A percentile compares a stretch with the other conserved stretches of the same genome.
Conservation (phyloP, 2,329 filamentous ascomycete species). For the Arthrobotrys megalospora region DNA sequence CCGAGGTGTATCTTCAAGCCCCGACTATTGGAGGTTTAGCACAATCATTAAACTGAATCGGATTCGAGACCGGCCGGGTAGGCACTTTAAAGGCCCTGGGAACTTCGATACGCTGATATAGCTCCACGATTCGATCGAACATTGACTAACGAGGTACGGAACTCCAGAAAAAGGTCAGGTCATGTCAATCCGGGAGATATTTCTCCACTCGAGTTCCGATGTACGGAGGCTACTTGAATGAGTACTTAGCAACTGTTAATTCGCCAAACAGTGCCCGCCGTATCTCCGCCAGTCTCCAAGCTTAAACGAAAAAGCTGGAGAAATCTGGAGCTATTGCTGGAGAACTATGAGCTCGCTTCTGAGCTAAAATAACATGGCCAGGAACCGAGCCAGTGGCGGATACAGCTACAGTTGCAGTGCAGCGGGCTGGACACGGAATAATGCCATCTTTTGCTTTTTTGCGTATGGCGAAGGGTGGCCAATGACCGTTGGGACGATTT, state of each 20-base stretch:
- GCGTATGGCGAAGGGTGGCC: slow-evolving; percentile 27
- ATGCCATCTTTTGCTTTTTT: slow-evolving; percentile 53
- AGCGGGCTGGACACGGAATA: slow-evolving; percentile 50
- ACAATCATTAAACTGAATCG: slow-evolving; percentile 24
- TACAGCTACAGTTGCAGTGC: slow-evolving; percentile 40
- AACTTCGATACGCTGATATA: slow-evolving; percentile 50
- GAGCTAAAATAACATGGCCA: slow-evolving; percentile 21
- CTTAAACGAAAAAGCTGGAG: slow-evolving; percentile 42
- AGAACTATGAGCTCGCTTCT: slow-evolving; percentile 46
- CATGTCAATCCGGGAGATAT: slow-evolving; percentile 21
- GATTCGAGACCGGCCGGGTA: slow-evolving; percentile 24
- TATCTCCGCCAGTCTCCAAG: slow-evolving; percentile 18
- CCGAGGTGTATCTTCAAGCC: slow-evolving; percentile 21
- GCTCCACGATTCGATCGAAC: slow-evolving; percentile 38
- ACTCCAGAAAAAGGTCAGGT: slow-evolving; percentile 5
- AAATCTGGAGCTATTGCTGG: slow-evolving; percentile 38
- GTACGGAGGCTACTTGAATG: slow-evolving; percentile 38
- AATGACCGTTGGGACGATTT: slow-evolving; percentile 40
- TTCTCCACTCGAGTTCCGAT: slow-evolving; percentile 55
- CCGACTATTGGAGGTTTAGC: slow-evolving; percentile 7
- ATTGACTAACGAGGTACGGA: background rate
- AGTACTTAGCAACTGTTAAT: background rate
- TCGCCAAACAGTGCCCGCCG: slow-evolving; percentile 6
- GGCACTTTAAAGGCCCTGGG: background rate
- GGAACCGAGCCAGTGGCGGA: slow-evolving; percentile 57